Conservation (phyloP, 2,329 filamentous ascomycete genomes). For the Penicillium sp. region DNA sequence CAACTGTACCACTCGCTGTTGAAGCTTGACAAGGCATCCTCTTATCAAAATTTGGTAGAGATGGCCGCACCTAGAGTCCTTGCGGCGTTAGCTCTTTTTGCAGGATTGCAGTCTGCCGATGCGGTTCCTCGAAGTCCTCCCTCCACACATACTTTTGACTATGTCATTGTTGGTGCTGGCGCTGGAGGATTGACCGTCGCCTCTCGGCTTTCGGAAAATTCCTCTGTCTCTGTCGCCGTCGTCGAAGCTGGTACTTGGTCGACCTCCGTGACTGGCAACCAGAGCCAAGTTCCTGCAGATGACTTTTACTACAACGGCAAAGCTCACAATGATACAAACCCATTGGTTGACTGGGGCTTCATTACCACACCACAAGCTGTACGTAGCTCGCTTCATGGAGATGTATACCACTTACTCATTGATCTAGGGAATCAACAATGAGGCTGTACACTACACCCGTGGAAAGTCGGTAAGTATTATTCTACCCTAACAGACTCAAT, state of each 20-base stretch:
- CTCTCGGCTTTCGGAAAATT: conserved; percentile 23
- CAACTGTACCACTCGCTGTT: no score
- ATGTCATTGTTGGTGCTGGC: conserved; percentile 26
- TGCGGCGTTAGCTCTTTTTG: no score
- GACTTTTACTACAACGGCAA: no score
- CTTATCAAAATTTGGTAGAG: no score
- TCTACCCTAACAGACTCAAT: neutral
- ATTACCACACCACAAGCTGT: conserved; percentile 23
- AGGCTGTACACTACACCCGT: conserved; percentile 24
- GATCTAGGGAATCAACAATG: conserved; percentile 1
- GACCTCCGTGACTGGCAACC: conserved; percentile 34
- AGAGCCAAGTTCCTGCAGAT: conserved; percentile 27
- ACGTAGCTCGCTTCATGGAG: no score
- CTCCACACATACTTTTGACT: conserved; percentile 1
- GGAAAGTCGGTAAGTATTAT: conserved; percentile 20
- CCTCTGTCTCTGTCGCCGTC: conserved; percentile 28
- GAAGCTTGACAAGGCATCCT: no score
- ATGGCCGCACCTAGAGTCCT: no score
- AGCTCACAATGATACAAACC: conserved; percentile 26
- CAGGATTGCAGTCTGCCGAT: no score
- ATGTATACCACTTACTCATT: no score
- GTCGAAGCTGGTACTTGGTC: conserved; percentile 36
- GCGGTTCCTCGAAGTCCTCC: no score
- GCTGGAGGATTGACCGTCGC: conserved; percentile 27
- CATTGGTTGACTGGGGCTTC: conserved; percentile 28